A percentile compares a stretch with the other conserved stretches of the same genome.
Conservation (phyloP, 371 early-diverging fungal genomes). For the Syncephalastrum racemosum region DNA sequence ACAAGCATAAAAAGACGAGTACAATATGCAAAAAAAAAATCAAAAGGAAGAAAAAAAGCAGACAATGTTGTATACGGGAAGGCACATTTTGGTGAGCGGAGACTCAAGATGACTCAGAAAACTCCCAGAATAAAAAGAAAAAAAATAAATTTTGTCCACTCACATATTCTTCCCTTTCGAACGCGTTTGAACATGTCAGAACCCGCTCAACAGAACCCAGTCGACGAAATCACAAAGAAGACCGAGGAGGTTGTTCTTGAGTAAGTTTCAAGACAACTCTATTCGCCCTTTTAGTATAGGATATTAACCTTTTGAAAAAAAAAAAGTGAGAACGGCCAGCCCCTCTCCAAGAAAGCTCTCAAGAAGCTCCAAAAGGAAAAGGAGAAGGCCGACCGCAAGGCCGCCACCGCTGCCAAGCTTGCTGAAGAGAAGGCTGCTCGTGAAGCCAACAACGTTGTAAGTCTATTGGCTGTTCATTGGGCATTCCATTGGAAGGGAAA, state of each 20-base stretch:
- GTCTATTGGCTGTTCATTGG: slow-evolving; percentile 8
- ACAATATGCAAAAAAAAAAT: too few relatives aligned
- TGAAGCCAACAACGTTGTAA: slow-evolving; percentile 67
- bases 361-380: slow-evolving; percentile 93
- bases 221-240: slow-evolving; percentile 13
- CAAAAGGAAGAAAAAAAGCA: too few relatives aligned
- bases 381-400: slow-evolving; percentile 85
- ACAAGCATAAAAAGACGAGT: too few relatives aligned
- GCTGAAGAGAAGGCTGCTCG: slow-evolving; percentile 87
- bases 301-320: too few relatives aligned
- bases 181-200: slow-evolving; percentile 9
- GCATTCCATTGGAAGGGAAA: too few relatives aligned
- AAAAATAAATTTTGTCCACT: too few relatives aligned
- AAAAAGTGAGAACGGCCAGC: slow-evolving; percentile 82
- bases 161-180: neutral
- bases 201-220: slow-evolving; percentile 6
- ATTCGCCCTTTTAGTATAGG: too few relatives aligned
- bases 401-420: slow-evolving; percentile 73
- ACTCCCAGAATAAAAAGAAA: too few relatives aligned
- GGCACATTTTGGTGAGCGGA: too few relatives aligned
- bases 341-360: slow-evolving; percentile 87
- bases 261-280: slow-evolving; percentile 22
- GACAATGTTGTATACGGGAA: too few relatives aligned
- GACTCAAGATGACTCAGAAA: too few relatives aligned
- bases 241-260: slow-evolving; percentile 14